phyloP scores from a whole-genome alignment of 768 basidiomycete species.

The Phanerochaete carnosa region DNA sequence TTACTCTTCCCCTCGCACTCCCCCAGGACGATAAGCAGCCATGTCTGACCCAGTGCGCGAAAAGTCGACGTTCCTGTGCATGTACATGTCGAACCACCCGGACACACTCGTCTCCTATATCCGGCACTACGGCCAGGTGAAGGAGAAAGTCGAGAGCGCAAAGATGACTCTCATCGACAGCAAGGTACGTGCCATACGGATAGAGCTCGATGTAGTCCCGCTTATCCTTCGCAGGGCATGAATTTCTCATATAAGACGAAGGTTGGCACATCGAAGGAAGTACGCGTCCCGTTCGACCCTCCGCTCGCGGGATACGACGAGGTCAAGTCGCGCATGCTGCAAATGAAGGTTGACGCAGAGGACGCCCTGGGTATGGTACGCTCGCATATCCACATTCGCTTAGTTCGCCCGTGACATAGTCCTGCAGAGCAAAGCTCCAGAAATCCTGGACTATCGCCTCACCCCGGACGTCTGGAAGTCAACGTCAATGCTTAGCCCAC shows the following conservation, averaged over 20 bases:
- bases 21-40: neutral
- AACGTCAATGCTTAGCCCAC: constrained; percentile 23
- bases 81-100: constrained; percentile 84
- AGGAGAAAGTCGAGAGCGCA: constrained; percentile 51
- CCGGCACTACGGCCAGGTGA: constrained; percentile 69
- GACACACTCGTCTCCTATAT: constrained; percentile 85
- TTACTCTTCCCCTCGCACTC: neutral
- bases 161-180: constrained; percentile 69
- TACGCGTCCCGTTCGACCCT: constrained; percentile 62
- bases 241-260: constrained; percentile 60
- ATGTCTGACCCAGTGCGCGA: constrained; percentile 75
- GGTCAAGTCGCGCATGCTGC: constrained; percentile 73
- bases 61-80: constrained; percentile 71
- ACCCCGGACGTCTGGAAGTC: constrained; percentile 30
- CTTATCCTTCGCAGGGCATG: constrained; percentile 51
- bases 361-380: constrained; percentile 75
- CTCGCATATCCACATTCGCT: neutral
- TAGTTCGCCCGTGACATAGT: neutral
- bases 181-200: constrained; percentile 40
- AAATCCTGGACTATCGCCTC: constrained; percentile 53
- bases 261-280: constrained; percentile 38
- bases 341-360: constrained; percentile 80
- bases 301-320: constrained; percentile 74
- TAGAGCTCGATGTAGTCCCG: neutral
- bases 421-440: constrained; percentile 58